Conservation (phyloP, 129 eudicot genomes). For the Artemisia argyi region DNA sequence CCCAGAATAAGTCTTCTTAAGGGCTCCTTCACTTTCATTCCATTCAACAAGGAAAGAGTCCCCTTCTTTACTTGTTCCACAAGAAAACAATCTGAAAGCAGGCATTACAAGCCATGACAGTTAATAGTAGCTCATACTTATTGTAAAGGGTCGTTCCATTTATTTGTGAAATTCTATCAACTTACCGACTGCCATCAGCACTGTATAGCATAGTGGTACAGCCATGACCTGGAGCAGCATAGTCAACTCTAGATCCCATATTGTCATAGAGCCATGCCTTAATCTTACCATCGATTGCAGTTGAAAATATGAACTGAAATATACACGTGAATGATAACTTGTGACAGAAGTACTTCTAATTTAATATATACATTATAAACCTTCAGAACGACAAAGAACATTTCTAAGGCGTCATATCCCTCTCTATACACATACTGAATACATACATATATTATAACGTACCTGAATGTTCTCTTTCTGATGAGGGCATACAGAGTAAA, state of each 20-base stretch:
- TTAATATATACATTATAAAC: neutral
- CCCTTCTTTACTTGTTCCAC: constrained; percentile 97
- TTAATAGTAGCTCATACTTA: no score
- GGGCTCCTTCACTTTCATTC: constrained; percentile 99
- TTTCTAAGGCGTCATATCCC: no score
- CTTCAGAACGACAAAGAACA: neutral
- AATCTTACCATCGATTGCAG: constrained; percentile 89
- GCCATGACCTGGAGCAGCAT: constrained; percentile 93
- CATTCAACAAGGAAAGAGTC: constrained; percentile 90
- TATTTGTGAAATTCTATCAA: no score
- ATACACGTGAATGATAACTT: neutral
- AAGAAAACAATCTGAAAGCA: constrained; percentile 75
- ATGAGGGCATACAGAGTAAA: constrained; percentile 87
- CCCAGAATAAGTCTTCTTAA: constrained; percentile 79
- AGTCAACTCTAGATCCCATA: constrained; percentile 83
- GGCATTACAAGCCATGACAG: no score
- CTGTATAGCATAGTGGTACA: constrained; percentile 91
- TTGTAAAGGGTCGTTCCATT: no score
- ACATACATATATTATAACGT: neutral
- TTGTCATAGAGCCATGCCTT: constrained; percentile 93
- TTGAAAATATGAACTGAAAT: constrained; percentile 86
- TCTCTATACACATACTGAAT: neutral
- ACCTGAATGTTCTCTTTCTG: constrained; percentile 88
- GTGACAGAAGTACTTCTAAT: neutral
- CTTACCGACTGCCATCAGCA: constrained; percentile 61